These are phyloP conservation scores for Colletotrichum sp. DNA, from an alignment of 2,329 filamentous ascomycete species.

Conservation along the genomic window DNA sequence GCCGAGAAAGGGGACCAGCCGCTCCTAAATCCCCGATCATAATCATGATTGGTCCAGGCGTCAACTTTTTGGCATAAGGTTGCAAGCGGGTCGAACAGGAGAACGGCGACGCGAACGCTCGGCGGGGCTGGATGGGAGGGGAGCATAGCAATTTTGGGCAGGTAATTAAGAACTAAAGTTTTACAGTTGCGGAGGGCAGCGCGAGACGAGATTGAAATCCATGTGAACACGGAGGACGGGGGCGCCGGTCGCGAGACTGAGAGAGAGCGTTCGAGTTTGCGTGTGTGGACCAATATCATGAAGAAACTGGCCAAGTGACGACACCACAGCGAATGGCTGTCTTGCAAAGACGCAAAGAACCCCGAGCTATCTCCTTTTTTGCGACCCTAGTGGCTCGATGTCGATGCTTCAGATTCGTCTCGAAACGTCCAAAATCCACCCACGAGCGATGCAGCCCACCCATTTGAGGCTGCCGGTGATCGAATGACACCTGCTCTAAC, in stretches of 20 bases:
- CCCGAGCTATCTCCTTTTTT: background rate
- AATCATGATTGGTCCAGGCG: background rate
- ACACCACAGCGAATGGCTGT: background rate
- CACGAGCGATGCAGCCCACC: background rate
- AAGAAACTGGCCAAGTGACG: background rate
- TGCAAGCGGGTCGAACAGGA: constrained; percentile 14
- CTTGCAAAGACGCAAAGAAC: background rate
- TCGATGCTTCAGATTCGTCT: constrained; percentile 22
- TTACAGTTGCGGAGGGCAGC: constrained; percentile 2
- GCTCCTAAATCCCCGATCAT: background rate
- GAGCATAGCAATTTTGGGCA: background rate
- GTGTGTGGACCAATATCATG: background rate
- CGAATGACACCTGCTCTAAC: constrained; percentile 12
- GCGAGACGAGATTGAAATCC: background rate
- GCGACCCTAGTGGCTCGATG: constrained; percentile 3
- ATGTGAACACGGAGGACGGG: background rate
- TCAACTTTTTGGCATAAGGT: background rate
- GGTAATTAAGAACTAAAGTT: background rate
- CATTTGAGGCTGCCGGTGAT: constrained; percentile 6
- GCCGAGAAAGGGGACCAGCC: background rate
- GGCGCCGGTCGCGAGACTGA: background rate
- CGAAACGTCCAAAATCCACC: background rate
- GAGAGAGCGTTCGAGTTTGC: background rate
- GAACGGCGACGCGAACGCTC: background rate
- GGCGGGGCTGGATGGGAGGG: background rate